These are phyloP conservation scores for Leccinum incarnatum DNA, from an alignment of 768 basidiomycete genomes.

Conservation along the genomic window DNA sequence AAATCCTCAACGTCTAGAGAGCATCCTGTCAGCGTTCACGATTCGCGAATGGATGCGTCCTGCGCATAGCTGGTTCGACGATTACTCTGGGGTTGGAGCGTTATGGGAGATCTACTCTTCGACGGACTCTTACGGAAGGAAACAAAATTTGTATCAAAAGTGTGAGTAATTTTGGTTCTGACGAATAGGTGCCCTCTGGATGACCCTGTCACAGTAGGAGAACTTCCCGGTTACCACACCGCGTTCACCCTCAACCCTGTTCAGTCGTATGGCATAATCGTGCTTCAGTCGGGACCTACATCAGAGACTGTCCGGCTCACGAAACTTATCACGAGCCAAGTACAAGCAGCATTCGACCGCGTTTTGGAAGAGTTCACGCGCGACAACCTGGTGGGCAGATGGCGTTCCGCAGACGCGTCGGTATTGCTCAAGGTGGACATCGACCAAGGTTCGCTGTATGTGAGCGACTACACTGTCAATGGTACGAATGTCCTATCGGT, in stretches of 20 bases:
- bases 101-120: conserved; percentile 43
- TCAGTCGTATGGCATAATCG: conserved; percentile 41
- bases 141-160: conserved; percentile 31
- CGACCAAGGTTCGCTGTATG: conserved; percentile 27
- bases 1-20: conserved; percentile 36
- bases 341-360: conserved; percentile 37
- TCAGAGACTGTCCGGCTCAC: conserved; percentile 32
- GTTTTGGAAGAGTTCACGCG: conserved; percentile 28
- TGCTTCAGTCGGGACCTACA: conserved; percentile 39
- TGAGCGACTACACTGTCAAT: conserved; percentile 34
- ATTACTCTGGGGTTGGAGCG: conserved; percentile 38
- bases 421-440: conserved; percentile 31
- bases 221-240: conserved; percentile 39
- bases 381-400: conserved; percentile 33
- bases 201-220: conserved; percentile 33
- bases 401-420: conserved; percentile 30
- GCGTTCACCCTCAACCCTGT: conserved; percentile 40
- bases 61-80: conserved; percentile 37
- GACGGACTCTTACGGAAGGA: conserved; percentile 30
- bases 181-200: background rate
- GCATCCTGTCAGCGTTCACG: conserved; percentile 33
- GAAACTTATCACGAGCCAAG: conserved; percentile 30
- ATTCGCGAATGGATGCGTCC: conserved; percentile 45
- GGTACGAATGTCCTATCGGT: conserved; percentile 35
- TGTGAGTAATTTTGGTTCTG: background rate